Percentiles rank a stretch among this genome's conserved stretches.
Evolutionary conservation across 108 stramenopile genomes (phyloP).

Genomic region (Nitzschia inconspicua): DNA sequence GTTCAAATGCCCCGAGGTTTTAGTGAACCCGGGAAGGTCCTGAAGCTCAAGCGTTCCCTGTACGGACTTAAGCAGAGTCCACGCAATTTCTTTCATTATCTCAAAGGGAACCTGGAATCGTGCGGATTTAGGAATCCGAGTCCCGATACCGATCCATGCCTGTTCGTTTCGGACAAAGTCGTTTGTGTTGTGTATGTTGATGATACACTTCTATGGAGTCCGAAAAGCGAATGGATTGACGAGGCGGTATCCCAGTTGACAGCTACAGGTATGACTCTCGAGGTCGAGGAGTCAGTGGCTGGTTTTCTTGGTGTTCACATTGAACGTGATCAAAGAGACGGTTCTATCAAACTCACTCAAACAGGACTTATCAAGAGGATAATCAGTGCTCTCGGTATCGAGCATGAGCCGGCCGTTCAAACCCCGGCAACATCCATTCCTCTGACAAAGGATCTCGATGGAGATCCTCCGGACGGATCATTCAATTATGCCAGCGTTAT

Average conservation of each 20-base stretch:
- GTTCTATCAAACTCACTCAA: slow-evolving; percentile 19
- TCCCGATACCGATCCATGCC: slow-evolving; percentile 42
- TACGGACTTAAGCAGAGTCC: slow-evolving; percentile 22
- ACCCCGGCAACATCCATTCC: slow-evolving; percentile 14
- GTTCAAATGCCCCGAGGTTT: slow-evolving; percentile 10
- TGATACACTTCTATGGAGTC: slow-evolving; percentile 11
- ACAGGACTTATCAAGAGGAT: slow-evolving; percentile 34
- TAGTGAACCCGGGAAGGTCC: slow-evolving; percentile 10
- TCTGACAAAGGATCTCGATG: slow-evolving; percentile 34
- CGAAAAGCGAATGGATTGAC: neutral
- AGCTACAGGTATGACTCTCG: neutral
- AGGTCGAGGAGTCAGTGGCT: slow-evolving; percentile 16
- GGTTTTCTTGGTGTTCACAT: slow-evolving; percentile 30
- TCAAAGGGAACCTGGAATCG: no score
- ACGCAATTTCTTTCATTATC: slow-evolving; percentile 22
- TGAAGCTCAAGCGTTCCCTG: slow-evolving; percentile 24
- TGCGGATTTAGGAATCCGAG: no score
- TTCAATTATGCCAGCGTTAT: slow-evolving; percentile 25
- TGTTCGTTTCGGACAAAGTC: slow-evolving; percentile 31
- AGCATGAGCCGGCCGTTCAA: slow-evolving; percentile 22
- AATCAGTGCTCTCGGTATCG: slow-evolving; percentile 15
- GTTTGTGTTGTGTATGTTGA: slow-evolving; percentile 50
- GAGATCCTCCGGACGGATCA: slow-evolving; percentile 17
- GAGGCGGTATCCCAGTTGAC: neutral
- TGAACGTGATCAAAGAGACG: neutral